Conservation (phyloP, 139 green algal species). For the Axilococcus clingmanii region DNA sequence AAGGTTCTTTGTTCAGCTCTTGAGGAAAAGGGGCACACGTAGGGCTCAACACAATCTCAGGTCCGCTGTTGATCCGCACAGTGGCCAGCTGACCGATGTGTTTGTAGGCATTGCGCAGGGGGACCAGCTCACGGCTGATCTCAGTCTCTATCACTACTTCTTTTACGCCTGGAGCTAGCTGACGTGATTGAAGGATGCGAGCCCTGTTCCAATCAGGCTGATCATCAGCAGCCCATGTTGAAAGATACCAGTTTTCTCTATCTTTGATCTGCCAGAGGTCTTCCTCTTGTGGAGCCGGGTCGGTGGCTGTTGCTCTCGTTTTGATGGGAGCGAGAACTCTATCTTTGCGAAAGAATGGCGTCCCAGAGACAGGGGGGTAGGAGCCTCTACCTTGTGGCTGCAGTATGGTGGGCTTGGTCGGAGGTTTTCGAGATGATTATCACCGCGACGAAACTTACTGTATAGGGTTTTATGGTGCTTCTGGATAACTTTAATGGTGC, state of each 20-base stretch:
- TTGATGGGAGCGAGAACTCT: too few species aligned
- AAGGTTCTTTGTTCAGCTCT: slow-evolving; percentile 31
- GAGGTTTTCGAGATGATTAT: too few species aligned
- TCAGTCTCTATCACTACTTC: slow-evolving; percentile 55
- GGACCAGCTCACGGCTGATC: slow-evolving; percentile 64
- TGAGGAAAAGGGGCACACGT: slow-evolving; percentile 30
- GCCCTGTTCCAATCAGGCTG: slow-evolving; percentile 66
- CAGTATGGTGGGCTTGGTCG: too few species aligned
- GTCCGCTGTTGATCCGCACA: slow-evolving; percentile 52
- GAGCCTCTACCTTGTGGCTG: too few species aligned
- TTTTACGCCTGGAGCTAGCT: slow-evolving; percentile 22
- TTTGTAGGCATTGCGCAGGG: slow-evolving; percentile 68
- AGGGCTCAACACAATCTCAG: slow-evolving; percentile 12
- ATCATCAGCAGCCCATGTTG: slow-evolving; percentile 27
- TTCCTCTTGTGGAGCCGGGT: not conserved
- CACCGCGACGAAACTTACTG: too few species aligned
- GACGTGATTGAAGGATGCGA: slow-evolving; percentile 29
- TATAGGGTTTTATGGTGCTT: too few species aligned
- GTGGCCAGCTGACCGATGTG: slow-evolving; percentile 46
- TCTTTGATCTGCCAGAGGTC: slow-evolving; percentile 27
- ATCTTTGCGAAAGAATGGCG: too few species aligned
- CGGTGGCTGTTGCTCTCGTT: too few species aligned
- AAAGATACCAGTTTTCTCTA: slow-evolving; percentile 10
- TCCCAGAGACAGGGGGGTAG: too few species aligned
- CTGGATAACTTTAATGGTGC: too few species aligned